Percentiles rank a stretch among this genome's conserved stretches.
Evolutionary conservation across 257 asterid species (phyloP).

Genomic region (Striga asiatica): DNA sequence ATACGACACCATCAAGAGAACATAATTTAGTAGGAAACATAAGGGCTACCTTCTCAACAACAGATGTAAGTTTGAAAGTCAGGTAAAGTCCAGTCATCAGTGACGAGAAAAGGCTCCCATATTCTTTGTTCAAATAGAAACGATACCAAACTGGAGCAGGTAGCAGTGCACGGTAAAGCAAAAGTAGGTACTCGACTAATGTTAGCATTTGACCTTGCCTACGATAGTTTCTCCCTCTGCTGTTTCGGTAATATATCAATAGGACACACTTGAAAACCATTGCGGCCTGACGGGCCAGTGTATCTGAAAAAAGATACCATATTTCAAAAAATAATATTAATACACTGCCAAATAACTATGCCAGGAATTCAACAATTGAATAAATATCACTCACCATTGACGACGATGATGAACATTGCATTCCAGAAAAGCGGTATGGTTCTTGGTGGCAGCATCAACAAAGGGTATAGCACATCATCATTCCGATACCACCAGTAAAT

Average conservation of each 20-base stretch:
- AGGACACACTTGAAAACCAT: constrained; percentile 61
- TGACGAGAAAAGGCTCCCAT: constrained; percentile 86
- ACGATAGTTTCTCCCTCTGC: constrained; percentile 66
- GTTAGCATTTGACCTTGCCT: constrained; percentile 91
- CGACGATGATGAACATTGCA: constrained; percentile 80
- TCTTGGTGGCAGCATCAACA: constrained; percentile 79
- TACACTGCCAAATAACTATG: background rate
- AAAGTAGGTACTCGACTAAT: constrained; percentile 60
- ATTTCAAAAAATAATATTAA: constrained; percentile 5
- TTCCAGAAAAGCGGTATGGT: constrained; percentile 86
- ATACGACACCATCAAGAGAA: too few species aligned
- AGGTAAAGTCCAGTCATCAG: constrained; percentile 75
- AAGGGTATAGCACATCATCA: constrained; percentile 59
- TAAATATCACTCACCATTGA: constrained; percentile 52
- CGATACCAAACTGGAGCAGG: constrained; percentile 97
- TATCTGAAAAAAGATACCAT: constrained; percentile 34
- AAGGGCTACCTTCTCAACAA: constrained; percentile 78
- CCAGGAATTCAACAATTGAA: constrained; percentile 2
- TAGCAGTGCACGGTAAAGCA: constrained; percentile 76
- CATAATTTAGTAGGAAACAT: too few species aligned
- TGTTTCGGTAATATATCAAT: constrained; percentile 63
- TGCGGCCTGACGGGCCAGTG: constrained; percentile 73
- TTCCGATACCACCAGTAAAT: constrained; percentile 77
- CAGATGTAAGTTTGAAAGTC: constrained; percentile 87
- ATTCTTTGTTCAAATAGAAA: constrained; percentile 85